A percentile compares a stretch with the other conserved stretches of the same genome.
Conservation (phyloP, 345 rosid species). For the Pseudoturritis turrita region DNA sequence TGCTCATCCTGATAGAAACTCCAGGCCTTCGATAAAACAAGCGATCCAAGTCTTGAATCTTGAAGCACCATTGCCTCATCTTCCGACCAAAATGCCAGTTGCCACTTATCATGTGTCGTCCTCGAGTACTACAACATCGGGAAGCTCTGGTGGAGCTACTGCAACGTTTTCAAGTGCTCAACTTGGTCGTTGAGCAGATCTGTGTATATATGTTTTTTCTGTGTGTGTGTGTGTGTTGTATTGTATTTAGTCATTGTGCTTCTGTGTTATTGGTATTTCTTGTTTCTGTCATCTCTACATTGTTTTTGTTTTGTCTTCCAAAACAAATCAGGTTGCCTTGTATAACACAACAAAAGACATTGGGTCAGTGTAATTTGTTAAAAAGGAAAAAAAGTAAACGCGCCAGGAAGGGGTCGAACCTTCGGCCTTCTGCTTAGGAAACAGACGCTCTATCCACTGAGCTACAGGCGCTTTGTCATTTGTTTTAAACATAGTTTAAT, state of each 20-base stretch:
- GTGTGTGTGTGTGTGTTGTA: background rate
- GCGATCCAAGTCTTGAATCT: slow-evolving; percentile 48
- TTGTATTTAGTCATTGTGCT: background rate
- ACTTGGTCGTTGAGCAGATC: slow-evolving; percentile 30
- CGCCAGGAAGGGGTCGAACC: slow-evolving; percentile 35
- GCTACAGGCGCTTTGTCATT: slow-evolving; percentile 63
- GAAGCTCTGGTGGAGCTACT: slow-evolving; percentile 33
- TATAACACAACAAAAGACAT: no score
- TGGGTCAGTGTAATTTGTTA: no score
- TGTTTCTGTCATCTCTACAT: background rate
- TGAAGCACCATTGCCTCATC: slow-evolving; percentile 40
- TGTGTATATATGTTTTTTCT: background rate
- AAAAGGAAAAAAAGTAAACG: background rate
- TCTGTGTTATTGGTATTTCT: background rate
- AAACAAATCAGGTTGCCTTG: no score
- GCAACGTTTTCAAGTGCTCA: slow-evolving; percentile 32
- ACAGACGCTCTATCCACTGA: slow-evolving; percentile 99
- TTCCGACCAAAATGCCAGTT: slow-evolving; percentile 42
- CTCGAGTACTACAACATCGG: slow-evolving; percentile 23
- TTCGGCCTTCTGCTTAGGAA: slow-evolving; percentile 36
- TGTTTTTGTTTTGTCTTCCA: no score
- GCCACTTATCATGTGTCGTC: slow-evolving; percentile 33
- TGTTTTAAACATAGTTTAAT: no score
- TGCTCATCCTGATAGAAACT: slow-evolving; percentile 46
- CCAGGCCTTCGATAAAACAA: slow-evolving; percentile 49